Base-by-base conservation (phyloP, 2,329 filamentous ascomycete species). In the Calonectria crousiana region DNA sequence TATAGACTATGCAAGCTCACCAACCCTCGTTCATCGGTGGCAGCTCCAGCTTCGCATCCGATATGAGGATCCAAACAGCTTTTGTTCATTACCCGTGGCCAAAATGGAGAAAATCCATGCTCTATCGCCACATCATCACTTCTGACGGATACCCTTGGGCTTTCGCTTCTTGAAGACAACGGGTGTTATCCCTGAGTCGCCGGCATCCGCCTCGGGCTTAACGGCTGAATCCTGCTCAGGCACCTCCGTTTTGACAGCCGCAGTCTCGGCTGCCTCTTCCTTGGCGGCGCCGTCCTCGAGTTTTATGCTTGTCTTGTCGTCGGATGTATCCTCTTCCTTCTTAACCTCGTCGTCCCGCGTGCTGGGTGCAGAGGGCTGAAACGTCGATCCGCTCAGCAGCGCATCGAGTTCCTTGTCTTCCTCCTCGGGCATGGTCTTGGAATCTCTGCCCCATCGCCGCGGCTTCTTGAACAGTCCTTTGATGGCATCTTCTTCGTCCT, bases 161-260 rank as follows among this genome's bases (percentile, higher is more conserved):
- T 95, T 96, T 69, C 94, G 88, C 86, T 95, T 96, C 85, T 96
- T 96, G 85, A 96, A 97, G 4, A 95, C 87, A 2, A 95, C 89
- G 3, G 90, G 87, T 14, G 87, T 81, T 3, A 82, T 67, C 28
- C 76, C 79, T 36, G 78, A 76, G 23, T 52, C 73, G 16, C 66
- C 72, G 52, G 78, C 77, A 11, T 79, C 80, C 64, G 77, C 70
- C 69, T 86, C 84, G 36, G 81, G 78, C 67, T 86, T 84, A 67
- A 82, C 65, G 30, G 38, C 41, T 10, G 76, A 36, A 0, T 76
- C 82, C 8, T 80, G 16, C 23, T 65, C 77, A 3, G 75, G 81
- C 6, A 80, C 83, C 73, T 90, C 89, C 64, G 85, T 81, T 81
- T 90, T 90, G 32, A 87, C 53, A 36, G 74, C 28, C n/a, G 73